Evolutionary conservation across 129 eudicot genomes (phyloP), one percentile per base, ranked within the genome.

Genomic region (Artemisia tridentata): DNA sequence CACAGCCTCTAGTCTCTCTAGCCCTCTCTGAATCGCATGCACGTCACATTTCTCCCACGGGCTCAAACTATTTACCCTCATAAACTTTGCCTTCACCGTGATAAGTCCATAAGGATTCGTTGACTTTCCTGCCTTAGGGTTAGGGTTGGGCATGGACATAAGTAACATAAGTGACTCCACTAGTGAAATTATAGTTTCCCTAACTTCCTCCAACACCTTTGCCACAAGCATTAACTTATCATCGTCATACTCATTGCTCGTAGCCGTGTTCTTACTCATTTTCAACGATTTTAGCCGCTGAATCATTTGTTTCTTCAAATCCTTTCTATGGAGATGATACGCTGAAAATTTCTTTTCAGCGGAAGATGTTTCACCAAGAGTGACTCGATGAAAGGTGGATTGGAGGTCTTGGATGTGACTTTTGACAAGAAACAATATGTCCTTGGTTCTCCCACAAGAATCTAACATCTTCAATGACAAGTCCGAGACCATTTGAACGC

Each of bases 1-100:
- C 70, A 83, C 95, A 59, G 81, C 91, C 81, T 84, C 91, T 61
- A 89, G 69, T 57, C 89, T 78, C 65, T 83, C 84, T 46, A 73
- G 70, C 55, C 78, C 88, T 8, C 67, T 41, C 5, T 80, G 80
- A 20, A 88, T 12, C 5, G 78, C 79, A 15, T 65, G 73, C 0
- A 71, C 67, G 7, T 86, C 96, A 3, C 95, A 86, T 57, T 82
- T 85, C 57, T 92, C 96, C 95, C 90, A 88, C 21, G 77, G 82
- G 38, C 84, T 77, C 27, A 83, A 68, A 45, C 96, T 88, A 64
- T 84, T 84, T 8, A 86, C 81, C 18, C 95, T 80, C 65, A 73
- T 85, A n/a, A 89, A 71, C 69, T 81, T 88, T 0, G 77, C 81
- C 74, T 77, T 77, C 13, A 63, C 75, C 12, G 53, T 63, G 27